phyloP scores from a whole-genome alignment of 78 protist genomes.

The Tieghemostelium lacteum region DNA sequence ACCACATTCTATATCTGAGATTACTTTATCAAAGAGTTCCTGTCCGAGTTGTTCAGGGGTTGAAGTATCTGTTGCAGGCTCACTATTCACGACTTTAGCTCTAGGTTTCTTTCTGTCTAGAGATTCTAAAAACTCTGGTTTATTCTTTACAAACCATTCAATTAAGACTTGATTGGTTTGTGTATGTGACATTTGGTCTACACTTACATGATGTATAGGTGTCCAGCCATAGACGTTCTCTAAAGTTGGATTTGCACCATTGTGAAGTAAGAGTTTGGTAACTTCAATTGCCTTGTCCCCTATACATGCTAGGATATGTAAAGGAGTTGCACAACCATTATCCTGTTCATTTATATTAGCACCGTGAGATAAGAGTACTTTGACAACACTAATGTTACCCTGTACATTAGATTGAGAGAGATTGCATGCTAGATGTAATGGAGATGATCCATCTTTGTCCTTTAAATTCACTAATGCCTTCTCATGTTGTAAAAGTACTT shows the following conservation, averaged over 20 bases:
- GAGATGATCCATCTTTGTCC: constrained; percentile 63
- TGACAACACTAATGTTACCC: neutral
- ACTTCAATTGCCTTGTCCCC: constrained; percentile 7
- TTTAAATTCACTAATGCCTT: neutral
- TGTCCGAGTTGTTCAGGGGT: constrained; percentile 18
- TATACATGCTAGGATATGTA: constrained; percentile 43
- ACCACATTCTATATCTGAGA: constrained; percentile 16
- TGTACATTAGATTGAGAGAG: neutral
- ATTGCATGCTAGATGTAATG: constrained; percentile 62
- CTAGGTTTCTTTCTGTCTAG: constrained; percentile 53
- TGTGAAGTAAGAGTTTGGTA: neutral
- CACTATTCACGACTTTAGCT: neutral
- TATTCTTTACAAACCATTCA: neutral
- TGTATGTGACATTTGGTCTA: neutral
- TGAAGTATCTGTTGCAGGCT: neutral
- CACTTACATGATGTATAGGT: constrained; percentile 39
- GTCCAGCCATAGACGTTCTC: constrained; percentile 75
- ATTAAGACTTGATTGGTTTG: neutral
- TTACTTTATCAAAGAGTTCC: constrained; percentile 18
- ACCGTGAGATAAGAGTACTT: neutral
- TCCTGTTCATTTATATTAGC: constrained; percentile 47
- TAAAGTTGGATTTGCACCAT: constrained; percentile 71
- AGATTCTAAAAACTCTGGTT: neutral
- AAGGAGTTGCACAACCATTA: constrained; percentile 40
- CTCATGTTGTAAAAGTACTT: neutral